Base-by-base conservation (phyloP, 2,329 filamentous ascomycete genomes). In the Apiospora pterosperma region DNA sequence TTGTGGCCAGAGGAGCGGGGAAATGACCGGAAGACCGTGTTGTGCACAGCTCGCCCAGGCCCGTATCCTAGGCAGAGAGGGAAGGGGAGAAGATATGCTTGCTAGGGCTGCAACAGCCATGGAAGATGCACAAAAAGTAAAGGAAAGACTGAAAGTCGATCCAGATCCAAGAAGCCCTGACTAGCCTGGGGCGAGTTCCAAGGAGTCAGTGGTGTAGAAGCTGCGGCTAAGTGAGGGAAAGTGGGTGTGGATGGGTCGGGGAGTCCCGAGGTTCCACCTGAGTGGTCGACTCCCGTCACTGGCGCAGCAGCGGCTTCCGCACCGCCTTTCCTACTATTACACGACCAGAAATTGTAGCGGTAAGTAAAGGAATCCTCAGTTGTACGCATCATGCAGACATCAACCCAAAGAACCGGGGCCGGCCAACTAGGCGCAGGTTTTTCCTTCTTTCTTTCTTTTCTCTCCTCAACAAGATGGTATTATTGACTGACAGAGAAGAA, bases 401-500 rank as follows among this genome's bases (percentile, higher is more conserved):
- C 12, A 28, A 19, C 6, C 19, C 59, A 31, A 14, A n/a, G 19
- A 41, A 31, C 19, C 59, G 36, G 39, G 34, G 36, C 21, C 36
- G 36, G 36, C 10, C 23, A 28, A 41, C 4, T 10, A n/a, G 10
- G 8, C 36, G 23, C 28, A 34, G 16, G 25, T 12, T 14, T 52
- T 52, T 55, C n/a, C n/a, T n/a, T n/a, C n/a, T n/a, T n/a, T n/a
- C n/a, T n/a, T n/a, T n/a, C n/a, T n/a, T n/a, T n/a, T n/a, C n/a
- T 52, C n/a, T 55, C 7, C 28, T 34, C 25, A 55, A 55, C 28
- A 55, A 55, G 38, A 55, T 65, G 39, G 31, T 36, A 65, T 63
- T n/a, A n/a, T n/a, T n/a, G n/a, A n/a, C n/a, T 63, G 39, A 62
- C 61, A 66, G 62, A 65, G 63, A 28, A 61, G 23, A 65, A 36